These are phyloP conservation scores for Lyophyllum atratum DNA, from an alignment of 768 basidiomycete genomes.

Conservation along the genomic window DNA sequence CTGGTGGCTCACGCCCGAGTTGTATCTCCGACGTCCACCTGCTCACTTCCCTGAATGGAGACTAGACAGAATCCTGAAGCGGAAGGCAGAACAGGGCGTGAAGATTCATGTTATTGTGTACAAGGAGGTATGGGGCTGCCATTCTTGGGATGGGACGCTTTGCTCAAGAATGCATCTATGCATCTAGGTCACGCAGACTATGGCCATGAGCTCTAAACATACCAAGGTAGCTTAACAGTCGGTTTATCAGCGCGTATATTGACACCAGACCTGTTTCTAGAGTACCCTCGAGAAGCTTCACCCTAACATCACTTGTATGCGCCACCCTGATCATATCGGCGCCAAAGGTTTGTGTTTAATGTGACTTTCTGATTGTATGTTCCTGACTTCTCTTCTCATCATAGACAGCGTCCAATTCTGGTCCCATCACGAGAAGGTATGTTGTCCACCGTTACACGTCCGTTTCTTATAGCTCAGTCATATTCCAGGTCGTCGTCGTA, in stretches of 20 bases:
- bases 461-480: not conserved
- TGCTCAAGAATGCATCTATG: not conserved
- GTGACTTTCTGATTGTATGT: not conserved
- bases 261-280: slow-evolving; percentile 31
- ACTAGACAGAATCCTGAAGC: slow-evolving; percentile 79
- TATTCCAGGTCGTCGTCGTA: slow-evolving; percentile 66
- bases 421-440: slow-evolving; percentile 88
- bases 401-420: slow-evolving; percentile 81
- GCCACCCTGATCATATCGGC: slow-evolving; percentile 90
- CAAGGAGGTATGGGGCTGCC: slow-evolving; percentile 67
- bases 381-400: not conserved
- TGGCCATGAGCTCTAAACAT: slow-evolving; percentile 85
- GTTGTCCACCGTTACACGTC: not conserved
- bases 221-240: slow-evolving; percentile 57
- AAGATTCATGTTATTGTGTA: slow-evolving; percentile 91
- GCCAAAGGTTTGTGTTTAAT: slow-evolving; percentile 53
- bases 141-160: not conserved
- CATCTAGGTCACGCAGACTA: slow-evolving; percentile 79
- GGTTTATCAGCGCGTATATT: not conserved
- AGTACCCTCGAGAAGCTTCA: slow-evolving; percentile 80
- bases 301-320: slow-evolving; percentile 85
- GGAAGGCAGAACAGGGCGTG: slow-evolving; percentile 92
- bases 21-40: slow-evolving; percentile 92
- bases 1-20: slow-evolving; percentile 95
- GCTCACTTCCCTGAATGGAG: slow-evolving; percentile 86